phyloP scores from a whole-genome alignment of 768 basidiomycete species.

The Trametes cubensis region DNA sequence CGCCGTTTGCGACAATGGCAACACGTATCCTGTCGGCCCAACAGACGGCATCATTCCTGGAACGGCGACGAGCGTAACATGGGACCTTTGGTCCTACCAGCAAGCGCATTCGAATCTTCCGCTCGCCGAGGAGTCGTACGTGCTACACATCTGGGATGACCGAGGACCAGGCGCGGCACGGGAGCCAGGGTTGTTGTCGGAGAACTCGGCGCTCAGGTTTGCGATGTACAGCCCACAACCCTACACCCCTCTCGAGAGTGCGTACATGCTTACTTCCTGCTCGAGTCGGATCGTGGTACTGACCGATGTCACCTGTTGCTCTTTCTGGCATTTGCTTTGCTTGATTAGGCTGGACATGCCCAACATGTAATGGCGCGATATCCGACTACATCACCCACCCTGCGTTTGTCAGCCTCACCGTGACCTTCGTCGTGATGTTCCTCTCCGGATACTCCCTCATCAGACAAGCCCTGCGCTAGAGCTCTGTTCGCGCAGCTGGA shows the following conservation, averaged over 20 bases:
- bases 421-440: slow-evolving; percentile 64
- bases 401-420: slow-evolving; percentile 54
- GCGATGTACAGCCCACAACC: slow-evolving; percentile 79
- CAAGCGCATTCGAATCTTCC: slow-evolving; percentile 61
- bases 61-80: slow-evolving; percentile 68
- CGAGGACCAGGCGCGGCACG: slow-evolving; percentile 66
- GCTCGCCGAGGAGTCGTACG: slow-evolving; percentile 76
- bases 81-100: slow-evolving; percentile 83
- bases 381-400: slow-evolving; percentile 48
- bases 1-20: slow-evolving; percentile 83
- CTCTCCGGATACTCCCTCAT: slow-evolving; percentile 66
- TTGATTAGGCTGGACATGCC: slow-evolving; percentile 62
- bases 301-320: neutral
- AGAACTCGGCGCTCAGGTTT: slow-evolving; percentile 74
- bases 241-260: slow-evolving; percentile 67
- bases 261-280: slow-evolving; percentile 1
- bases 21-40: slow-evolving; percentile 87
- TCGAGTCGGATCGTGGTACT: neutral
- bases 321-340: neutral
- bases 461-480: slow-evolving; percentile 38
- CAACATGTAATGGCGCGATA: slow-evolving; percentile 42
- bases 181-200: slow-evolving; percentile 64
- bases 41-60: slow-evolving; percentile 73
- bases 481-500: neutral
- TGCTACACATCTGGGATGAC: slow-evolving; percentile 80